Conservation (phyloP, 1,284 basidiomycete species). For the Tilletia indica region DNA sequence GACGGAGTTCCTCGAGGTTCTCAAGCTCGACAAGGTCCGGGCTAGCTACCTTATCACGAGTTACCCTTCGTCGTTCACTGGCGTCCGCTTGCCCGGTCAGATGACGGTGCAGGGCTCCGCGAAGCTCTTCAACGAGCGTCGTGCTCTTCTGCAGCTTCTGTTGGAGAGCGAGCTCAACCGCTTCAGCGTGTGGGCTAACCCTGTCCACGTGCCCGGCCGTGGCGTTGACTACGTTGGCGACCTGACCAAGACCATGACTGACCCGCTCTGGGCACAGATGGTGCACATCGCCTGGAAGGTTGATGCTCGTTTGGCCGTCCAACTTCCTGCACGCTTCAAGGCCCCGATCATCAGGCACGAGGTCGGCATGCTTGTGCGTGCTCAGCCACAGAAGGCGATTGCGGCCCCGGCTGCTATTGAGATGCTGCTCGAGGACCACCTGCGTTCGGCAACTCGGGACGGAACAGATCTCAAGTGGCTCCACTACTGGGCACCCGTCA, state of each 20-base stretch:
- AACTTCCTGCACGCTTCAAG: constrained; percentile 84
- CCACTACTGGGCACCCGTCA: constrained; percentile 81
- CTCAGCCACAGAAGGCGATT: constrained; percentile 70
- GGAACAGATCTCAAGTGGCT: constrained; percentile 65
- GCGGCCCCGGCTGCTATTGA: constrained; percentile 75
- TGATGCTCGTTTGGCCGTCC: constrained; percentile 76
- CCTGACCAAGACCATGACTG: constrained; percentile 57
- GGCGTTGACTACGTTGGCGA: constrained; percentile 57
- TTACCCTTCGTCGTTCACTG: constrained; percentile 34
- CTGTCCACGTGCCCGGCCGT: constrained; percentile 71
- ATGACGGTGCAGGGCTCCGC: constrained; percentile 35
- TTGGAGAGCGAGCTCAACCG: constrained; percentile 87
- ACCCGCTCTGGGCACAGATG: constrained; percentile 70
- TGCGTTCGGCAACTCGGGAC: constrained; percentile 65
- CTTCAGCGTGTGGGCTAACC: constrained; percentile 86
- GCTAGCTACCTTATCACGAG: constrained; percentile 51
- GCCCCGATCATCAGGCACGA: constrained; percentile 66
- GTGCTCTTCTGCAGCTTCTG: constrained; percentile 66
- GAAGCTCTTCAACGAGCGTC: constrained; percentile 29
- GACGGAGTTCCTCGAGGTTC: constrained; percentile 74
- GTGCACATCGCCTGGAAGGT: constrained; percentile 79
- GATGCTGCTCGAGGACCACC: constrained; percentile 77
- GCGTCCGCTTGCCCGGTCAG: constrained; percentile 34
- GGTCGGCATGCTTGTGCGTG: constrained; percentile 72
- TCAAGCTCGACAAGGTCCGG: constrained; percentile 72